Evolutionary conservation across 768 basidiomycete genomes (phyloP).

Genomic region (Postia placenta): DNA sequence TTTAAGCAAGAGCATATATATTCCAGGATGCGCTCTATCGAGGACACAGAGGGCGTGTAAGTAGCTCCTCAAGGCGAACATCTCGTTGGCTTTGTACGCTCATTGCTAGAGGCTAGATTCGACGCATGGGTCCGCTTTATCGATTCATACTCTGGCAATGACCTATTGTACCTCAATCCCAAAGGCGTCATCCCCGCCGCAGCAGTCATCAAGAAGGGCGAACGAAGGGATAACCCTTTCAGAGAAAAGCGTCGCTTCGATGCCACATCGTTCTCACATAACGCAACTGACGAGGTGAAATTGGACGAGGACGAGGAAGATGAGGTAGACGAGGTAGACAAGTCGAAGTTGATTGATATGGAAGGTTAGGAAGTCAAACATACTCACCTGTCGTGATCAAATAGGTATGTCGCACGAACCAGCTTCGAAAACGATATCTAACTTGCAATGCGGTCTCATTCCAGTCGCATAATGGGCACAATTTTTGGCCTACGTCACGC

Average conservation of each 20-base stretch:
- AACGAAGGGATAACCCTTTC: slow-evolving; percentile 55
- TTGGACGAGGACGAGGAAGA: slow-evolving; percentile 28
- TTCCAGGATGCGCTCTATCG: slow-evolving; percentile 77
- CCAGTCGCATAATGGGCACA: too few species aligned
- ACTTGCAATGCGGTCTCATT: too few species aligned
- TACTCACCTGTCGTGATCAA: too few species aligned
- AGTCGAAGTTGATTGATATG: slow-evolving; percentile 34
- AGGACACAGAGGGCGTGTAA: slow-evolving; percentile 71
- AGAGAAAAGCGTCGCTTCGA: slow-evolving; percentile 66
- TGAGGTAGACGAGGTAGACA: slow-evolving; percentile 35
- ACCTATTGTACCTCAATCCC: slow-evolving; percentile 72
- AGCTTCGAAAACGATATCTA: too few species aligned
- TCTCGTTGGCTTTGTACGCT: not conserved
- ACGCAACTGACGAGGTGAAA: slow-evolving; percentile 9
- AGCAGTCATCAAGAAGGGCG: slow-evolving; percentile 60
- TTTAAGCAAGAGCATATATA: slow-evolving; percentile 91
- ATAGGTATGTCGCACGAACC: too few species aligned
- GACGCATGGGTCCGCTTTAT: slow-evolving; percentile 79
- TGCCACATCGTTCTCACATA: slow-evolving; percentile 34
- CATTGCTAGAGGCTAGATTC: slow-evolving; percentile 49
- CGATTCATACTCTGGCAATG: slow-evolving; percentile 70
- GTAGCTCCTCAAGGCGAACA: slow-evolving; percentile 33
- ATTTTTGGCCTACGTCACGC: too few species aligned
- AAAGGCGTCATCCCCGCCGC: slow-evolving; percentile 69
- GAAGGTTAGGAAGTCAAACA: too few species aligned